Base-by-base conservation (phyloP, 148 eudicot genomes). In the Linanthus parryae region DNA sequence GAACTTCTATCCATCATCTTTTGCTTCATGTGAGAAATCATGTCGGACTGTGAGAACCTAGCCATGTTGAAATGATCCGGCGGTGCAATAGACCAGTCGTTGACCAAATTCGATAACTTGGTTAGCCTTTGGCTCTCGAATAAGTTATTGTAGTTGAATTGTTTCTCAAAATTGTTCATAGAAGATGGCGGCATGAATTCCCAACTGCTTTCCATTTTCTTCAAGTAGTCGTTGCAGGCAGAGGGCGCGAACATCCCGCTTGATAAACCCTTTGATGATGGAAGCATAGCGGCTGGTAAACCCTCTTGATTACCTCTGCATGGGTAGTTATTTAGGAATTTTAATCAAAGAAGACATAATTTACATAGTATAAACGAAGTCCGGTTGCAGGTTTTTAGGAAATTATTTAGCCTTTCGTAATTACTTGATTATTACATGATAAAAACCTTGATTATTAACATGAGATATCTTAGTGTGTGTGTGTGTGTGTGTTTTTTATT, bases 171-270 rank as follows among this genome's bases (percentile, higher is more conserved):
- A 24, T 56, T 56, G 40, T 43, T 56, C 7, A 43, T 19, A 30
- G 60, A 56, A 29, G 50, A 20, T 7, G 50, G 11, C n/a, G 26
- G 43, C 13, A 63, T 8, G 33, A 65, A 42, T 15, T 65, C 69
- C 69, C 69, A 65, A 33, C 58, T 52, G 37, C 36, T 65, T 44
- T 65, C 69, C 57, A 52, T 43, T 35, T 65, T 65, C 63, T 65
- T 58, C 45, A 65, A 44, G 45, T 51, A 57, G 63, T 65, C 56
- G 27, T 29, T 50, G 11, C n/a, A n/a, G n/a, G n/a, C n/a, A n/a
- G 50, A 43, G 12, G 68, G 68, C 24, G 48, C 57, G 49, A 64
- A 56, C 62, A 56, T 48, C n/a, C 36, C 37, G 4, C 18, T 42
- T 1, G 62, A 39, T 6, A 42, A 61, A 25, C n/a, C 34, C 57